A percentile compares a stretch with the other conserved stretches of the same genome.
These are phyloP conservation scores for Avena atlantica DNA, from an alignment of 176 grass and related monocot species.

Conservation along the genomic window DNA sequence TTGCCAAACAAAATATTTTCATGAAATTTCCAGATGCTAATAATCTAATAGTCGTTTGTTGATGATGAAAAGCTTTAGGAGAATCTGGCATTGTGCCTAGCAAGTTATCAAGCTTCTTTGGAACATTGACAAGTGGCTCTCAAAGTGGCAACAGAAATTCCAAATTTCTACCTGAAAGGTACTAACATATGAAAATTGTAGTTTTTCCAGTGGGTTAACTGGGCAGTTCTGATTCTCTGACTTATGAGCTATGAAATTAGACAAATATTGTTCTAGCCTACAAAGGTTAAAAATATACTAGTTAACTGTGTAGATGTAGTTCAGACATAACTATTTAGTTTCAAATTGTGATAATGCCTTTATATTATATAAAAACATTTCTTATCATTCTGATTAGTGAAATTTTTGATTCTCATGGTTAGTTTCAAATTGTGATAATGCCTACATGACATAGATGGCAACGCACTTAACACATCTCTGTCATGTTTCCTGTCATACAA, in stretches of 20 bases:
- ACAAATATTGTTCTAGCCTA: not conserved
- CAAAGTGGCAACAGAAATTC: conserved; percentile 38
- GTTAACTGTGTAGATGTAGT: conserved; percentile 12
- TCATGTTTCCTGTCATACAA: conserved; percentile 1
- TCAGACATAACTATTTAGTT: not conserved
- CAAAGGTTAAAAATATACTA: not conserved
- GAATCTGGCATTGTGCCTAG: conserved; percentile 84
- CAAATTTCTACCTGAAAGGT: conserved; percentile 87
- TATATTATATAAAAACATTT: not conserved
- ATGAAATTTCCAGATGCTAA: not conserved
- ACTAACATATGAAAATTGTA: conserved; percentile 38
- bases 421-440: no score
- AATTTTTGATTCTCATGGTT: no score
- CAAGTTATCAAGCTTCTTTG: conserved; percentile 58
- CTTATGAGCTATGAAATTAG: not conserved
- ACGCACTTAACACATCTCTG: no score
- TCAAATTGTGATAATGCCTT: not conserved
- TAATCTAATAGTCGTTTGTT: conserved; percentile 37
- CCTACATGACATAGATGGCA: no score
- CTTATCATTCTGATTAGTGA: not conserved
- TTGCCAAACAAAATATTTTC: conserved; percentile 19
- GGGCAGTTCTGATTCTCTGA: not conserved
- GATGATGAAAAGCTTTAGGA: conserved; percentile 74
- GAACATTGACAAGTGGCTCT: conserved; percentile 37
- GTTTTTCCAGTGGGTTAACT: not conserved